Conservation (phyloP, 2,329 filamentous ascomycete species). For the Ceratocystis diversiconidia region DNA sequence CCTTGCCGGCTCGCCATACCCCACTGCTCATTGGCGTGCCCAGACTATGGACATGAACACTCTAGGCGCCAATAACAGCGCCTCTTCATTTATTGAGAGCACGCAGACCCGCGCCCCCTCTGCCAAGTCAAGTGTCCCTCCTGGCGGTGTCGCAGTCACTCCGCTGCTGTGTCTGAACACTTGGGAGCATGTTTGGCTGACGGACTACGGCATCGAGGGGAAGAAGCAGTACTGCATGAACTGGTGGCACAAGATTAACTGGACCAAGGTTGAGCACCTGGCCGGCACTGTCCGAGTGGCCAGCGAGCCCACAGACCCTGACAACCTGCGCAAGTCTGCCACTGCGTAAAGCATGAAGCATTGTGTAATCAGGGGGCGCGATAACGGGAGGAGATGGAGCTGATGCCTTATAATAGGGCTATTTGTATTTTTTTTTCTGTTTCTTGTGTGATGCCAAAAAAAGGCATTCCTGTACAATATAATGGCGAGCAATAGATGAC, state of each 20-base stretch:
- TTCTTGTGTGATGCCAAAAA: conserved; percentile 3
- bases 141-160: conserved; percentile 53
- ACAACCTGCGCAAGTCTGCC: neutral
- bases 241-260: conserved; percentile 86
- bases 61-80: conserved; percentile 29
- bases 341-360: neutral
- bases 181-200: conserved; percentile 88
- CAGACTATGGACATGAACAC: conserved; percentile 59
- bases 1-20: conserved; percentile 77
- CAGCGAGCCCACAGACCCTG: conserved; percentile 5
- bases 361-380: neutral
- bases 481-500: conserved; percentile 12
- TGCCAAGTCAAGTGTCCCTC: conserved; percentile 25
- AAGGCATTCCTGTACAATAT: conserved; percentile 17
- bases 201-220: conserved; percentile 60
- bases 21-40: conserved; percentile 67
- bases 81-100: conserved; percentile 25
- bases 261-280: conserved; percentile 50
- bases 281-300: conserved; percentile 19
- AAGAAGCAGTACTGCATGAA: conserved; percentile 62
- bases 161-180: conserved; percentile 86
- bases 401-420: neutral
- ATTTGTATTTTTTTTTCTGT: conserved; percentile 10
- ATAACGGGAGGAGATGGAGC: neutral
- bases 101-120: conserved; percentile 16